phyloP scores from a whole-genome alignment of 257 asterid genomes.

The Lantana camara region DNA sequence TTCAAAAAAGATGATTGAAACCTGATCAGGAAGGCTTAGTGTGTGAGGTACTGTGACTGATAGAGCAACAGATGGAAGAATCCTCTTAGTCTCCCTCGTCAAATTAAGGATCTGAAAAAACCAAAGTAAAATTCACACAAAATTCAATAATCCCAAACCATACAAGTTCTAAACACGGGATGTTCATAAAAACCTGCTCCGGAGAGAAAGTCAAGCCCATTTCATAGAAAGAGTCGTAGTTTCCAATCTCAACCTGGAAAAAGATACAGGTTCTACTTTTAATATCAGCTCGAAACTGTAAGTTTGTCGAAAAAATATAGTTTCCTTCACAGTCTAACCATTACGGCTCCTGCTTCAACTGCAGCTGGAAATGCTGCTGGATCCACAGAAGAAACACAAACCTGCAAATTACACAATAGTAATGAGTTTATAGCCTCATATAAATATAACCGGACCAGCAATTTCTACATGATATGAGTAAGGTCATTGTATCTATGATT shows the following conservation, averaged over 20 bases:
- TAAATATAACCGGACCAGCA: too few species aligned
- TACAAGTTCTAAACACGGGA: neutral
- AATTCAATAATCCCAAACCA: too few species aligned
- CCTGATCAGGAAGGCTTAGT: slow-evolving; percentile 93
- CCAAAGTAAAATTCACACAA: neutral
- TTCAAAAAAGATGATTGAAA: slow-evolving; percentile 10
- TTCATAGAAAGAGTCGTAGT: slow-evolving; percentile 86
- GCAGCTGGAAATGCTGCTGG: slow-evolving; percentile 82
- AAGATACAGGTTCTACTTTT: slow-evolving; percentile 1
- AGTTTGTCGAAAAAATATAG: too few species aligned
- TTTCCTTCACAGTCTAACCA: slow-evolving; percentile 64
- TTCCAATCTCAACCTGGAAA: slow-evolving; percentile 86
- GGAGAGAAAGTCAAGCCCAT: slow-evolving; percentile 74
- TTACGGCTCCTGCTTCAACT: slow-evolving; percentile 88
- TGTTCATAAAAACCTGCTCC: slow-evolving; percentile 54
- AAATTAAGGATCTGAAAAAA: slow-evolving; percentile 58
- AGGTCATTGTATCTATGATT: too few species aligned
- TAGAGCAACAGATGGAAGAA: slow-evolving; percentile 65
- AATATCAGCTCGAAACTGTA: too few species aligned
- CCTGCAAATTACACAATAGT: too few species aligned
- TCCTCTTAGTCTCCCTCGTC: slow-evolving; percentile 68
- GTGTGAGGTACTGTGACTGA: slow-evolving; percentile 96
- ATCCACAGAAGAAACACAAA: slow-evolving; percentile 91
- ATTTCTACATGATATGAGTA: too few species aligned
- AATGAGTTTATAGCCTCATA: too few species aligned